Conservation (phyloP, 176 grass and related monocot genomes). For the Rhynchospora tenuis region DNA sequence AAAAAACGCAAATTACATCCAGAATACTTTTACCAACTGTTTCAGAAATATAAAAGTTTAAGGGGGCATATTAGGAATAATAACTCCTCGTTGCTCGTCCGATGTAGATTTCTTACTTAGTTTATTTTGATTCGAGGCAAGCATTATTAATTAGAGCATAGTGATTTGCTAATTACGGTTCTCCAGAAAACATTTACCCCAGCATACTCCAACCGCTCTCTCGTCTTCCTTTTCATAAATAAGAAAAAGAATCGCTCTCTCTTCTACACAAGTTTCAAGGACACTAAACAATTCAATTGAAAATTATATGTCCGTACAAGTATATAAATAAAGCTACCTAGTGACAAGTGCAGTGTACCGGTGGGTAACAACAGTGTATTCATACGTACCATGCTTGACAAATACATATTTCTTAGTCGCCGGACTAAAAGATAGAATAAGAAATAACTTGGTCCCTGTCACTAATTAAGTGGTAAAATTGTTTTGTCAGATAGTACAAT, state of each 20-base stretch:
- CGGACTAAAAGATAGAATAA: neutral
- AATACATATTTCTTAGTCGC: neutral
- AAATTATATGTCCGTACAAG: neutral
- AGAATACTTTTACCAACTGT: neutral
- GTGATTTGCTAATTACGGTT: conserved; percentile 6
- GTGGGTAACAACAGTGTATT: neutral
- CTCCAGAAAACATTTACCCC: conserved; percentile 12
- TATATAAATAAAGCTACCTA: neutral
- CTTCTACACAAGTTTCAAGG: conserved; percentile 5
- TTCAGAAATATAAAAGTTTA: neutral
- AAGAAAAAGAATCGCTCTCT: neutral
- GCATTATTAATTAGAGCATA: neutral
- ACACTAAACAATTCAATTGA: neutral
- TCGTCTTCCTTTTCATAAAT: neutral
- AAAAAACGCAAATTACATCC: neutral
- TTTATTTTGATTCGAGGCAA: neutral
- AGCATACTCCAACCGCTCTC: neutral
- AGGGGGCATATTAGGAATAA: neutral
- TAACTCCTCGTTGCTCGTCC: neutral
- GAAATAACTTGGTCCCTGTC: neutral
- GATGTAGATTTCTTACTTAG: neutral
- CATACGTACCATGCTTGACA: neutral
- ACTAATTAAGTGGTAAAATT: neutral
- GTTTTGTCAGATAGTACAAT: neutral
- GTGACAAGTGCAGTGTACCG: neutral